Percentiles rank a stretch among this genome's conserved stretches.
Conservation (phyloP, 257 asterid genomes). For the Sherardia arvensis region DNA sequence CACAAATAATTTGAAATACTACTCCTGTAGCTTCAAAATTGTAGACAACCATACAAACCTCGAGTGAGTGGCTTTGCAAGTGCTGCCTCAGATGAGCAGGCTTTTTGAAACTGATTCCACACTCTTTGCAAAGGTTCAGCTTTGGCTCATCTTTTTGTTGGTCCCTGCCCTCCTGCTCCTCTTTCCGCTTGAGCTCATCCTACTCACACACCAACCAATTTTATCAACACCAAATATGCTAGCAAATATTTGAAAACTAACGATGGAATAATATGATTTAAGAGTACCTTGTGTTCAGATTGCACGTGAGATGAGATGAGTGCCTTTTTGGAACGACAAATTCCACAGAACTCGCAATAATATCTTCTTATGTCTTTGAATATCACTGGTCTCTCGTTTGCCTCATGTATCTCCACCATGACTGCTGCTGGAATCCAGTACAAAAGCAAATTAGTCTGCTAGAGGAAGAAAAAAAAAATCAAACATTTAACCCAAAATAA, state of each 20-base stretch:
- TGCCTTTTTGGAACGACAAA: constrained; percentile 78
- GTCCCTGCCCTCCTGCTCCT: constrained; percentile 35
- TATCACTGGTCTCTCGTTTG: constrained; percentile 22
- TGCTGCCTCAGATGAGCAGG: constrained; percentile 90
- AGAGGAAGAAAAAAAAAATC: too few species aligned
- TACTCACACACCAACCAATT: neutral
- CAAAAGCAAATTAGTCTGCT: too few species aligned
- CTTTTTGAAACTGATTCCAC: constrained; percentile 61
- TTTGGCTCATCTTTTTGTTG: constrained; percentile 20
- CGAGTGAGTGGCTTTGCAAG: constrained; percentile 78
- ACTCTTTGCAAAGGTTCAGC: constrained; percentile 49
- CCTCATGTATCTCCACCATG: constrained; percentile 21
- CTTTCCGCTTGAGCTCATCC: constrained; percentile 27
- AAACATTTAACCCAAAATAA: too few species aligned
- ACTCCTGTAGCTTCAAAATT: neutral
- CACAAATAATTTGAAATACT: too few species aligned
- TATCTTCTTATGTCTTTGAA: constrained; percentile 68
- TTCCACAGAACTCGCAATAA: constrained; percentile 71
- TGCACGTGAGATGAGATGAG: constrained; percentile 59
- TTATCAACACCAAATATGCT: neutral
- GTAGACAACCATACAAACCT: constrained; percentile 26
- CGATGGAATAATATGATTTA: neutral
- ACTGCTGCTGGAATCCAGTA: neutral
- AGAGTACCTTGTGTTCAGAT: constrained; percentile 44
- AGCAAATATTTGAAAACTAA: neutral